Evolutionary conservation across 305 asterid species (phyloP).

Genomic region (Euphrasia arctica): DNA sequence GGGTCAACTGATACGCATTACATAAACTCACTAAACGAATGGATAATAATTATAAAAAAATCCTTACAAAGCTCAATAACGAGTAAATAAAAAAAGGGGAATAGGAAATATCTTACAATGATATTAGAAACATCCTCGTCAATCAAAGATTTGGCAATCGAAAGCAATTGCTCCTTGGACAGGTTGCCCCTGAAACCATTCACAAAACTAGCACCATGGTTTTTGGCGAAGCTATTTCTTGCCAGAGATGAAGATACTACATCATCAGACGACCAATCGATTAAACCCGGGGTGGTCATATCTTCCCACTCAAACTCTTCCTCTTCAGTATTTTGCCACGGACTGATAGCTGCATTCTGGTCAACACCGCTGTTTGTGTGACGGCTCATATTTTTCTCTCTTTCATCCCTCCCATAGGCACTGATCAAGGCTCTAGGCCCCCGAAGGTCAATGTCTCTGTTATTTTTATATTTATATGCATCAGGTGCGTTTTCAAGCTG

Average conservation of each 20-base stretch:
- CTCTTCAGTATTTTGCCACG: slow-evolving; percentile 93
- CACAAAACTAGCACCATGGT: slow-evolving; percentile 37
- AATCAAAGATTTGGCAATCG: slow-evolving; percentile 31
- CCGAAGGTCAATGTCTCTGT: slow-evolving; percentile 58
- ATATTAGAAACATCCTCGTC: slow-evolving; percentile 37
- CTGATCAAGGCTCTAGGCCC: slow-evolving; percentile 90
- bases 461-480: slow-evolving; percentile 29
- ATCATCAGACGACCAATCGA: slow-evolving; percentile 50
- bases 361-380: slow-evolving; percentile 41
- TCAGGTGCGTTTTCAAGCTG: slow-evolving; percentile 43
- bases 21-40: too few species aligned
- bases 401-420: slow-evolving; percentile 93
- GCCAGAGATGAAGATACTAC: slow-evolving; percentile 34
- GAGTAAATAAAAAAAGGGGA: too few species aligned
- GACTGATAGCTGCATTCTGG: slow-evolving; percentile 35
- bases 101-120: slow-evolving; percentile 29
- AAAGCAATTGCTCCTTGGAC: slow-evolving; percentile 35
- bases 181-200: slow-evolving; percentile 41
- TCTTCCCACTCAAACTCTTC: slow-evolving; percentile 96
- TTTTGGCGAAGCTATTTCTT: slow-evolving; percentile 36
- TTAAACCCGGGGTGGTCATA: slow-evolving; percentile 51
- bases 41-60: too few species aligned
- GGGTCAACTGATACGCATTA: too few species aligned
- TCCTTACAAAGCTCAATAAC: too few species aligned
- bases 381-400: slow-evolving; percentile 42